Evolutionary conservation across 176 grass and related monocot species (phyloP), one percentile per base, ranked within the genome.

Genomic region (Aegilops sharonensis): DNA sequence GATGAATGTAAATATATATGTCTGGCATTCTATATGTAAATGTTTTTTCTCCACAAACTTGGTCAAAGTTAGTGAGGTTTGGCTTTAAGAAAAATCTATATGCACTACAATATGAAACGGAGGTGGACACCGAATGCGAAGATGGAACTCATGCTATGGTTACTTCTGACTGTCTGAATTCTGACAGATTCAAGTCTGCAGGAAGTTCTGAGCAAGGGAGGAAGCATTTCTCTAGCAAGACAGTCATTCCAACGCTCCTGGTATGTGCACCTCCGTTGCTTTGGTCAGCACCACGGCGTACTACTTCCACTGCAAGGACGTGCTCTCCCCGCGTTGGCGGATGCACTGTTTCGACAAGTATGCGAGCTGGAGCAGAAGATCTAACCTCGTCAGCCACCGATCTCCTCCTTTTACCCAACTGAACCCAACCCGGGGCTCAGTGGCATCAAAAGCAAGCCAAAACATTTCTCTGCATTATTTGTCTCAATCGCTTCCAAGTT

Each of bases 281-380:
- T 86, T 95, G 27, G 32, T 98, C 35, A 57, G 88, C n/a, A 88
- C 79, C 24, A 80, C 86, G 17, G 83, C 83, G 1, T 98, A 91
- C 84, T 98, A 90, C 86, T 91, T 95, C 5, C 91, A 79, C 14
- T 85, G 81, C 89, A 98, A 95, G 86, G 90, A 94, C 47, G 85
- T 52, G 9, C 85, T 89, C 31, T 87, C 84, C 52, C 76, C 86
- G 18, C 88, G 81, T 56, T 92, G 82, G 6, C 81, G 60, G 66
- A 54, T 85, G 20, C 75, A 91, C 86, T 86, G 90, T 43, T 89
- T 87, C 9, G 93, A 95, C 5, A 95, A 94, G 50, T 89, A 92
- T 77, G 83, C 81, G 9, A 98, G 93, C 81, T 98, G 84, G 91
- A 95, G 88, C 86, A 95, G 96, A 82, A 83, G 87, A 68, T 94